Evolutionary conservation across 2,329 filamentous ascomycete genomes (phyloP), one percentile per base, ranked within the genome.

Genomic region (Herpotrichia juniperi): DNA sequence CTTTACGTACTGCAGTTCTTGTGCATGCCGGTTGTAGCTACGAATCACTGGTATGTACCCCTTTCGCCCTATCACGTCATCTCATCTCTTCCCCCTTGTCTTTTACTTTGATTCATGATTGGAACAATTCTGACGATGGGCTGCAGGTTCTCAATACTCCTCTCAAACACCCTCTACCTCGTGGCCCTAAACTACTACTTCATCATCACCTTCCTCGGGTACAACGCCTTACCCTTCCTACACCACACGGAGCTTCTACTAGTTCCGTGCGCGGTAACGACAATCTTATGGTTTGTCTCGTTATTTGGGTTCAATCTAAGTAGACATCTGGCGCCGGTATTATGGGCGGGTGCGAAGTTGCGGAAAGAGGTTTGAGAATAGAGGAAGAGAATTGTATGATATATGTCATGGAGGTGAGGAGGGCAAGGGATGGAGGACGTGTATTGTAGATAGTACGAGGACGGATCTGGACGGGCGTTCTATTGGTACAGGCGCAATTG

Each of bases 1-100:
- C 77, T 89, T 22, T 87, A 87, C 59, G 84, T 87, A 42, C 74
- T 88, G 34, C 86, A 88, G 62, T 89, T 88, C 68, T 72, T 89
- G 35, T 80, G 87, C 53, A 85, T 88, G 74, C 86, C 86, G 17
- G 71, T 88, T 34, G 76, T 84, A 35, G 78, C 79, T 1, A 78
- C 75, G 43, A 76, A 82, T 54, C 81, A 81, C 63, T 83, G 80
- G 80, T 78, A 60, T 11, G 43, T 31, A n/a, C n/a, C n/a, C 16
- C 22, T 39, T n/a, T n/a, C n/a, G n/a, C n/a, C n/a, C n/a, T n/a
- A n/a, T n/a, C n/a, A 19, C 32, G 8, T 25, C n/a, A 12, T 16
- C 25, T 21, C 71, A 78, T 39, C 77, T 75, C 16, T 76, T 73
- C 51, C 70, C 65, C 35, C 71, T 26, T 28, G 6, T 28, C 14